A percentile compares a stretch with the other conserved stretches of the same genome.
Conservation (phyloP, 768 basidiomycete genomes). For the Suillus subalutaceus region DNA sequence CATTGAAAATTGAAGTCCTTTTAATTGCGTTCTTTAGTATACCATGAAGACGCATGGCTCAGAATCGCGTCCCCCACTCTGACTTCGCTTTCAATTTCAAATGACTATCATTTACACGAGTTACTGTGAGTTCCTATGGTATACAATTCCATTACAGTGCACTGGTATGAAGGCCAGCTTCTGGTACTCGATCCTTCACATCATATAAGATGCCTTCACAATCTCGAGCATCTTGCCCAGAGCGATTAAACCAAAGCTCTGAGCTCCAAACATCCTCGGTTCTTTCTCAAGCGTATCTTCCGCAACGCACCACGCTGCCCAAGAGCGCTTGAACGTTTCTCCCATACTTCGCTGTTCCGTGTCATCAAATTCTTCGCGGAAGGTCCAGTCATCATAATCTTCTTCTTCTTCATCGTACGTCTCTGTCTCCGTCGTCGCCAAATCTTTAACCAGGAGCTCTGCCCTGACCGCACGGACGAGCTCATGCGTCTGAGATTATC, state of each 20-base stretch:
- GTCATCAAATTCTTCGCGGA: constrained; percentile 20
- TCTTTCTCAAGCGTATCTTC: constrained; percentile 30
- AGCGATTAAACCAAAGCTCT: constrained; percentile 51
- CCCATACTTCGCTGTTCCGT: constrained; percentile 30
- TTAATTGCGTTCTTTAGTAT: background rate
- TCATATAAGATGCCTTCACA: constrained; percentile 29
- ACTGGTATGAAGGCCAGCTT: background rate
- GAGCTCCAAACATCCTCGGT: constrained; percentile 39
- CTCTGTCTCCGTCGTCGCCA: constrained; percentile 11
- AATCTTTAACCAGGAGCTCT: constrained; percentile 29
- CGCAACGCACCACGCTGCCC: constrained; percentile 48
- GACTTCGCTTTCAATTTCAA: background rate
- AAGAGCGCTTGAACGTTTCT: constrained; percentile 41
- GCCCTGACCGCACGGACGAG: constrained; percentile 39
- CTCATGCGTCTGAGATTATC: constrained; percentile 39
- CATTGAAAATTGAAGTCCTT: constrained; percentile 1
- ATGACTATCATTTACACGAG: background rate
- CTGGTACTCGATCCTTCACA: background rate
- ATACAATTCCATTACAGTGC: background rate
- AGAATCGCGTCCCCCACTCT: background rate
- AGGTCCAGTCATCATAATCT: constrained; percentile 31
- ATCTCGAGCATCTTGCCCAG: constrained; percentile 46
- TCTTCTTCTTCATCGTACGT: constrained; percentile 26
- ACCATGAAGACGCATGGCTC: background rate
- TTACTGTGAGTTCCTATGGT: background rate